Conservation (phyloP, 768 basidiomycete species). For the Boletus fagicola region DNA sequence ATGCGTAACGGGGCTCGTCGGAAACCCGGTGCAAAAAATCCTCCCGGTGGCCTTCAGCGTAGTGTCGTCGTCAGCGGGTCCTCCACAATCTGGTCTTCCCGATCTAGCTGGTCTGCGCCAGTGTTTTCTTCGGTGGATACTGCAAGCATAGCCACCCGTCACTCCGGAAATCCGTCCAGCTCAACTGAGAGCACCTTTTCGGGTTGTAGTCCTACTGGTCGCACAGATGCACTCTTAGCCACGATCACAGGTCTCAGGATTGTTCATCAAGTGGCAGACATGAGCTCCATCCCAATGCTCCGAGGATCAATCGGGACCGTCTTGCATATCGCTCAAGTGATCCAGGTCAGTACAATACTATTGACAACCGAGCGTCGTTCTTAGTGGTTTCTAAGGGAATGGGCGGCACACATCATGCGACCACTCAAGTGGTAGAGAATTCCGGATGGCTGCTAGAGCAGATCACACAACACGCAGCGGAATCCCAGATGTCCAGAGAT, state of each 20-base stretch:
- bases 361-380: not conserved
- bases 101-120: not conserved
- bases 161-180: not conserved
- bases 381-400: conserved; percentile 8
- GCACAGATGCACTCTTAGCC: not conserved
- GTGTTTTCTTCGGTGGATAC: not conserved
- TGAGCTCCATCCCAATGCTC: not conserved
- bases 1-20: not conserved
- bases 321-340: conserved; percentile 5
- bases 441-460: conserved; percentile 16
- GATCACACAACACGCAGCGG: not conserved
- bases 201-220: conserved; percentile 4
- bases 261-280: conserved; percentile 7
- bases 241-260: conserved; percentile 9
- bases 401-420: conserved; percentile 15
- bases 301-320: conserved; percentile 9
- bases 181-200: not conserved
- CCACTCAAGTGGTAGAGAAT: conserved; percentile 10
- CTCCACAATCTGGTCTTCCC: conserved; percentile 4
- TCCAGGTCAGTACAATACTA: conserved; percentile 5
- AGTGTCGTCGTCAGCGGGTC: not conserved
- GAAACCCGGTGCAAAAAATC: not conserved
- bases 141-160: not conserved
- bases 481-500: not conserved
- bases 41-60: too few relatives aligned